Base-by-base conservation (phyloP, 2,329 filamentous ascomycete species). In the Shiraia sp. region DNA sequence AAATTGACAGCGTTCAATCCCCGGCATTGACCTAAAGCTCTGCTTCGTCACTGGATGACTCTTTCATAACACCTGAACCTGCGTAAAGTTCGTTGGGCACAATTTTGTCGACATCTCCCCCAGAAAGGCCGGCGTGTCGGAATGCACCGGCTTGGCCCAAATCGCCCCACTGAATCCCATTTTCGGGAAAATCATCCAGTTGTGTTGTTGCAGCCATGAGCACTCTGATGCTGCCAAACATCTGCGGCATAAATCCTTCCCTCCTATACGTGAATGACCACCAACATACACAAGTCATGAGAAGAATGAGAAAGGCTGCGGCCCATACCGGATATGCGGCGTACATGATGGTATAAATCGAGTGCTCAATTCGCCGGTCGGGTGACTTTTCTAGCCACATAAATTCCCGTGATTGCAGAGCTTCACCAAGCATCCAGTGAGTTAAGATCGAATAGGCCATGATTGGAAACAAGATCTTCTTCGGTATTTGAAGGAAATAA, bases 391-490 rank as follows among this genome's bases (percentile, higher is more conserved):
- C 59, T 3, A 52, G 33, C 52, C 57, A 65, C 12, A 63, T 46
- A 2, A 45, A 41, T 53, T 64, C 59, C 28, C 59, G 59, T 1
- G 55, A 56, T 26, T 61, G 60, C 10, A 63, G 49, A 9, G 59
- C 56, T 40, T 65, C 59, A 28, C 65, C 61, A 2, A 66, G 53
- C 50, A 65, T 55, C 60, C 65, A 65, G 40, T 63, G 60, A 24
- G 54, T 64, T 12, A 65, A 30, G 3, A 59, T 39, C 8, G 49
- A 61, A 38, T 63, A 63, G 0, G 22, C 38, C 59, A 66, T 65
- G n/a, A 61, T 53, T 5, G 57, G 61, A 15, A 62, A 61, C 9
- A 66, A 35, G 1, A 65, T 54, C 27, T 47, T 57, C 34, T 58
- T 66, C 3, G 62, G 64, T 7, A 65, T 45, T 36, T 68, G 60